A percentile compares a stretch with the other conserved stretches of the same genome.
Evolutionary conservation across 1,284 basidiomycete genomes (phyloP).

Genomic region (Filobasidium uniguttulatum): DNA sequence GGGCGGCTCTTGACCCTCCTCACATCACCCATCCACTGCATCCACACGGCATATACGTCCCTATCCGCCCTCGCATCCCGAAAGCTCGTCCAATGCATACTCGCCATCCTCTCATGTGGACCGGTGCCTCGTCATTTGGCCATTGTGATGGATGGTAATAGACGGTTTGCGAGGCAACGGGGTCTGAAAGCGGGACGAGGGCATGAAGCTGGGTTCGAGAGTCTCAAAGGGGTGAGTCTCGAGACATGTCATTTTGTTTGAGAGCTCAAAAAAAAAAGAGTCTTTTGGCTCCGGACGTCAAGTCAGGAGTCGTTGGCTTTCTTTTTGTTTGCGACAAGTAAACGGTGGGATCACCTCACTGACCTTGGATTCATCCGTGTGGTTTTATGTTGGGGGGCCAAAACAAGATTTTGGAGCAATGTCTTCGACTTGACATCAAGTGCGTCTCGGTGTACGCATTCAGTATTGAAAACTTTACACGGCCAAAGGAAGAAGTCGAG

Average conservation of each 20-base stretch:
- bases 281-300: background rate
- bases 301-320: background rate
- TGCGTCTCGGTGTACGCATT: constrained; percentile 93
- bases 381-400: background rate
- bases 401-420: constrained; percentile 71
- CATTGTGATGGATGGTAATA: constrained; percentile 97
- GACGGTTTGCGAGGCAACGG: constrained; percentile 68
- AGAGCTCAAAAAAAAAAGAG: background rate
- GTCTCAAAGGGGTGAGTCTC: constrained; percentile 56
- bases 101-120: constrained; percentile 57
- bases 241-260: background rate
- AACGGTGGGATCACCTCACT: background rate
- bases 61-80: too few relatives aligned
- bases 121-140: constrained; percentile 85
- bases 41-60: too few relatives aligned
- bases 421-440: constrained; percentile 56
- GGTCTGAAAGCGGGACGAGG: constrained; percentile 57
- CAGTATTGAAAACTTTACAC: constrained; percentile 92
- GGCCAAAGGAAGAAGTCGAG: constrained; percentile 73
- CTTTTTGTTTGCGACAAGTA: background rate
- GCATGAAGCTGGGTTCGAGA: constrained; percentile 72
- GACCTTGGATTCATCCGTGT: background rate
- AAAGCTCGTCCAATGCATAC: too few relatives aligned
- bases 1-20: too few relatives aligned
- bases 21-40: too few relatives aligned